Evolutionary conservation across 2,329 filamentous ascomycete genomes (phyloP).

Genomic region (Tolypocladium pustulatum): DNA sequence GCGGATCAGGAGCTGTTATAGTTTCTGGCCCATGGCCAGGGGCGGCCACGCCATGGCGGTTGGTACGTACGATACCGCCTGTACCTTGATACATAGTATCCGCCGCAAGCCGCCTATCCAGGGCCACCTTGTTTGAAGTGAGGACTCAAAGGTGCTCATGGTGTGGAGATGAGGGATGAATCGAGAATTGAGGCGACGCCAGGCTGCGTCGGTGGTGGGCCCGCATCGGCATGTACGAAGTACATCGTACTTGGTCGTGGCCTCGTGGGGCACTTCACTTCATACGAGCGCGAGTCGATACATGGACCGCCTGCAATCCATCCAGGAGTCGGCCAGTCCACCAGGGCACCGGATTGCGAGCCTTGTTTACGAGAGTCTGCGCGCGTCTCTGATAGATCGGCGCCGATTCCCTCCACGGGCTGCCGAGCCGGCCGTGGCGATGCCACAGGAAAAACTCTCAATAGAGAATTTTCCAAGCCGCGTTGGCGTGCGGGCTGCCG

Average conservation of each 20-base stretch:
- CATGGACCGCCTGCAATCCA: neutral
- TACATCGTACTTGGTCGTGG: neutral
- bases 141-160: constrained; percentile 6
- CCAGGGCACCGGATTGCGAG: neutral
- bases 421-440: neutral
- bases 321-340: neutral
- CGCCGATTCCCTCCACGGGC: neutral
- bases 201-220: neutral
- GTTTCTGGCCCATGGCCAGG: neutral
- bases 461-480: neutral
- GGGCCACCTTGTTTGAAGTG: constrained; percentile 3
- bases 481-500: neutral
- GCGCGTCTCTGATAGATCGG: neutral
- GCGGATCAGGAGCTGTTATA: constrained; percentile 6
- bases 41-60: neutral
- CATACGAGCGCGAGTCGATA: neutral
- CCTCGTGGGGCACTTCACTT: neutral
- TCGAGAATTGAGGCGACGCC: constrained; percentile 5
- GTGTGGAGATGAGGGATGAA: constrained; percentile 7
- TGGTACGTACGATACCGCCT: neutral
- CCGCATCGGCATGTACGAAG: neutral
- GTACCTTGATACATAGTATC: constrained; percentile 1
- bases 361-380: neutral
- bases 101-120: constrained; percentile 5
- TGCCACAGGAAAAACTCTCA: neutral